Evolutionary conservation across 2,329 filamentous ascomycete species (phyloP).

Genomic region (Alternaria infectoria): DNA sequence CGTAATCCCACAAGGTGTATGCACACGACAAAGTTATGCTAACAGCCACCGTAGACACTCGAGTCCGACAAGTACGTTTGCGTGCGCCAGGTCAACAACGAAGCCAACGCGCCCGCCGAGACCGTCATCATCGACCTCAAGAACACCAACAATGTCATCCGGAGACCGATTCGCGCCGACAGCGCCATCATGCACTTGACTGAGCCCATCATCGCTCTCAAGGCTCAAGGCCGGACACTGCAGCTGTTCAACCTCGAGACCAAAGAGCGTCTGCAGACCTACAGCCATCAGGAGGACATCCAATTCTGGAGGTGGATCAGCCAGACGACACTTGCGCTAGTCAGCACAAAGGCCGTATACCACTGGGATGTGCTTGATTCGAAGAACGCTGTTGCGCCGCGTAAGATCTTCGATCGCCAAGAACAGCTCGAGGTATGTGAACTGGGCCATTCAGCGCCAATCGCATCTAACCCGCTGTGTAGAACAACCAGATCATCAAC

Average conservation of each 20-base stretch:
- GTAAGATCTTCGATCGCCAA: slow-evolving; percentile 95
- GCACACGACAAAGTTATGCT: slow-evolving; percentile 17
- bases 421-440: slow-evolving; percentile 79
- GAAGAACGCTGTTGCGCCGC: slow-evolving; percentile 72
- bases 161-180: slow-evolving; percentile 96
- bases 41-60: slow-evolving; percentile 71
- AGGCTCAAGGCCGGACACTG: slow-evolving; percentile 90
- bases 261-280: slow-evolving; percentile 96
- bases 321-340: slow-evolving; percentile 83
- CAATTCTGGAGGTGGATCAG: slow-evolving; percentile 99
- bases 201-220: slow-evolving; percentile 93
- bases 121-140: slow-evolving; percentile 98
- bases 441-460: slow-evolving; percentile 8
- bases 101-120: slow-evolving; percentile 82
- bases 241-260: slow-evolving; percentile 96
- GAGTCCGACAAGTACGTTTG: slow-evolving; percentile 98
- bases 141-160: slow-evolving; percentile 93
- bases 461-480: slow-evolving; percentile 14
- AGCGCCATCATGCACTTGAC: slow-evolving; percentile 99
- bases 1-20: slow-evolving; percentile 45
- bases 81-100: slow-evolving; percentile 86
- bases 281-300: slow-evolving; percentile 95
- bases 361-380: slow-evolving; percentile 98
- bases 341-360: slow-evolving; percentile 89
- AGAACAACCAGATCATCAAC: slow-evolving; percentile 99